Evolutionary conservation across 208 protist genomes (phyloP).

Genomic region (Leishmania tarentolae): DNA sequence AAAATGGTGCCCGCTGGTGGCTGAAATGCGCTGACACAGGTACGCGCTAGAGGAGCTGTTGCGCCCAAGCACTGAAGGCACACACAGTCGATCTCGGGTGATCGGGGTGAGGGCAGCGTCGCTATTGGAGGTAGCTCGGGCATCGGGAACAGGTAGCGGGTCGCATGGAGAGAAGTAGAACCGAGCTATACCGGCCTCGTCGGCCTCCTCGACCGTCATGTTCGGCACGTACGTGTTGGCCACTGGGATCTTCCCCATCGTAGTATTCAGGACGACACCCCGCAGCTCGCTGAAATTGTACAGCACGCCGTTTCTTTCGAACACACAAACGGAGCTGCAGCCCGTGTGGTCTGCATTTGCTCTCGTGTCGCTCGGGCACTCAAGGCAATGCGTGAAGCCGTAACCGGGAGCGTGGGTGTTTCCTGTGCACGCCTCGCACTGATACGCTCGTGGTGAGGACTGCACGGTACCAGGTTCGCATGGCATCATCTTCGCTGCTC

Average conservation of each 20-base stretch:
- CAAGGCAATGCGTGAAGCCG: conserved; percentile 4
- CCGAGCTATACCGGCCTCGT: neutral
- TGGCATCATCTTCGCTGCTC: neutral
- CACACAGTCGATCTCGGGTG: neutral
- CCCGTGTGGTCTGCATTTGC: neutral
- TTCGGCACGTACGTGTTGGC: neutral
- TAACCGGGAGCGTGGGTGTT: conserved; percentile 16
- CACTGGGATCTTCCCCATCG: neutral
- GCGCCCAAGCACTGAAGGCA: neutral
- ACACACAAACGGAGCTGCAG: neutral
- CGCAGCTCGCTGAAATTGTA: conserved; percentile 1
- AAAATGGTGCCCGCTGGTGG: conserved; percentile 2
- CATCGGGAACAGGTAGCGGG: neutral
- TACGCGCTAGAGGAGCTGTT: conserved; percentile 25
- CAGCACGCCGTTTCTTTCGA: neutral
- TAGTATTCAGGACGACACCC: neutral
- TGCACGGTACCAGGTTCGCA: neutral
- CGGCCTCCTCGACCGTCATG: conserved; percentile 13
- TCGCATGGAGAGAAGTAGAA: conserved; percentile 16
- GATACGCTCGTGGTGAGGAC: neutral
- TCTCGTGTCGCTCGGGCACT: neutral
- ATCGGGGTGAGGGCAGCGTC: neutral
- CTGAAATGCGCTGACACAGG: conserved; percentile 13
- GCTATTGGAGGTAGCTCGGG: neutral
- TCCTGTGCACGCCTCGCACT: neutral